Base-by-base conservation (phyloP, 169 alveolate species). In the Eimeria tenella region DNA sequence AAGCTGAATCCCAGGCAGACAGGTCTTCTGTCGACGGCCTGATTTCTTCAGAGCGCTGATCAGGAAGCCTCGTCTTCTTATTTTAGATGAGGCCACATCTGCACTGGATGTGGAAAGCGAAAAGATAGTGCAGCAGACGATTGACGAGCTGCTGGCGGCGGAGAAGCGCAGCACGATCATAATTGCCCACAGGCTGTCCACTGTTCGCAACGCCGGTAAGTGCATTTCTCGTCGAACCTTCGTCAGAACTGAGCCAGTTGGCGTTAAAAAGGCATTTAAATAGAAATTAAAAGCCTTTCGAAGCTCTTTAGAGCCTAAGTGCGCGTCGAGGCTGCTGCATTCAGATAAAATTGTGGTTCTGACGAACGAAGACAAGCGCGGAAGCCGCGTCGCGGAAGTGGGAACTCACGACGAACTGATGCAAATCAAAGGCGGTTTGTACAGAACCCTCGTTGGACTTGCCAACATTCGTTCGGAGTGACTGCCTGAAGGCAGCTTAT, bases 1-100 rank as follows among this genome's bases (percentile, higher is more conserved):
- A 7, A 11, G 3, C 11, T 65, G 21, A 21, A 65, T 65, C 42
- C 42, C 97, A 96, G 87, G 95, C 92, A 81, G 95, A 97, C 86
- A 93, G 98, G 53, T 95, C 96, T 21, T 96, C 97, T n/a, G 96
- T 97, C 63, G 98, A 97, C 3, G 13, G 94, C 86, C 52, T 13
- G 55, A 81, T n/a, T 31, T 50, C 42, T 74, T 42, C 19, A 92
- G 95, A 60, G 91, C 95, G 5, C 55, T 92, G 82, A 31, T 92
- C 5, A 11, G 74, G 60, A 95, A 98, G 75, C 98, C 99, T 6
- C 97, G 97, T 55, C 95, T 98, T 53, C 77, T 98, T 86, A 95
- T 98, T 5, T 95, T 98, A 73, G 99, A 98, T 95, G 99, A 98
- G 96, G 99, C 99, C n/a, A 98, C 99, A 21, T 96, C 99, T 60